Evolutionary conservation across 2,329 filamentous ascomycete genomes (phyloP).

Genomic region (Fusarium bactridioides): DNA sequence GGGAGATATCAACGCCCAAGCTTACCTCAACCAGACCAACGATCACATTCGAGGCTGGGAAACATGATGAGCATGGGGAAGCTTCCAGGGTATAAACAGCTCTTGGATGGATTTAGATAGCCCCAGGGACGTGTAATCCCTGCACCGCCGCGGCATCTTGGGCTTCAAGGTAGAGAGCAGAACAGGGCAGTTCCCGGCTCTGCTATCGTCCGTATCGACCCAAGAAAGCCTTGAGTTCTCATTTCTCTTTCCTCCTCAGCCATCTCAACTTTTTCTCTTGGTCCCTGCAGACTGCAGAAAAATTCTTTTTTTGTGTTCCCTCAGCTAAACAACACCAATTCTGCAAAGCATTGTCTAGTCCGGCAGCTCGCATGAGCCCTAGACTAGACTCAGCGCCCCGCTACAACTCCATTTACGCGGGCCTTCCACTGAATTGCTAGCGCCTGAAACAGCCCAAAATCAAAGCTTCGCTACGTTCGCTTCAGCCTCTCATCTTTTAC

Average conservation of each 20-base stretch:
- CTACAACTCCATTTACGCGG: slow-evolving; percentile 30
- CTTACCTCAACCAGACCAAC: background rate
- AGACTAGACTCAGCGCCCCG: slow-evolving; percentile 32
- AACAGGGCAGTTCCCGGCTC: slow-evolving; percentile 16
- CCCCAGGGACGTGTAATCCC: slow-evolving; percentile 16
- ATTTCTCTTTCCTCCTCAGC: slow-evolving; percentile 18
- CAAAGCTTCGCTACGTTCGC: slow-evolving; percentile 22
- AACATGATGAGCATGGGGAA: slow-evolving; percentile 12
- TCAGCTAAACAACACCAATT: slow-evolving; percentile 3
- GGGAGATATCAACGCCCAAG: slow-evolving; percentile 14
- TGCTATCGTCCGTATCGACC: slow-evolving; percentile 15
- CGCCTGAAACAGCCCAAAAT: slow-evolving; percentile 23
- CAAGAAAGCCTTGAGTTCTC: slow-evolving; percentile 15
- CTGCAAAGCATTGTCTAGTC: slow-evolving; percentile 55
- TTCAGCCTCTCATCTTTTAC: slow-evolving; percentile 28
- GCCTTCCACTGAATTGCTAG: slow-evolving; percentile 20
- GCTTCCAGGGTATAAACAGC: slow-evolving; percentile 12
- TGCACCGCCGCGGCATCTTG: slow-evolving; percentile 15
- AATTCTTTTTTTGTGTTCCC: slow-evolving; percentile 4
- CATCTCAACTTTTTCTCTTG: slow-evolving; percentile 1
- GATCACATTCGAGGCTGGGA: slow-evolving; percentile 24
- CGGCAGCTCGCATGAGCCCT: slow-evolving; percentile 39
- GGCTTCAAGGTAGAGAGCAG: slow-evolving; percentile 7
- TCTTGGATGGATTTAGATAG: slow-evolving; percentile 17
- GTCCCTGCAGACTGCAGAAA: slow-evolving; percentile 20